Base-by-base conservation (phyloP, 306 rosid species). In the Casuarina cunninghamiana region DNA sequence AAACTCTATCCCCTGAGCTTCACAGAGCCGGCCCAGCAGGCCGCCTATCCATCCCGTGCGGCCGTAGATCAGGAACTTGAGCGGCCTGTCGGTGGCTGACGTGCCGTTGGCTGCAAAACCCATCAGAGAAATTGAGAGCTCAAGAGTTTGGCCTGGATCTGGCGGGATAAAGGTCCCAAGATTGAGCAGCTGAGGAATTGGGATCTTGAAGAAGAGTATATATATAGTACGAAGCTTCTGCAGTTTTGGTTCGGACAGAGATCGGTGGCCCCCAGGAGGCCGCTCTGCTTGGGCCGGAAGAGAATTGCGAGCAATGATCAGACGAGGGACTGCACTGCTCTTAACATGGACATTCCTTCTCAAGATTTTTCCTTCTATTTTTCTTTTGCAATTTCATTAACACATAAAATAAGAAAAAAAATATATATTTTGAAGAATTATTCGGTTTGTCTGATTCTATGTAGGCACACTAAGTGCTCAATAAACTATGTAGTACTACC, bases 41-140 rank as follows among this genome's bases (percentile, higher is more conserved):
- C 98, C 97, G 17, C 98, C 98, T 53, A 93, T 93, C 98, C 98
- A 93, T 55, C 98, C 98, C 65, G 95, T 89, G 19, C 86, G 86
- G 35, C 98, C 97, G 78, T 88, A 93, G 85, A 93, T 93, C 88
- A 93, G 73, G 82, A 91, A 93, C 78, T 91, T 93, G 70, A 84
- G 66, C 1, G 77, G 82, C 65, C 72, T 82, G 7, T 79, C 86
- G 1, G 70, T 21, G 9, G 74, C 81, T 0, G 84, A 67, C 19
- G 80, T 71, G 39, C 89, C 89, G 74, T 89, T 84, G 42, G 89
- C 88, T 19, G 88, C 87, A 46, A 86, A 83, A 73, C 97, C 98
- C 98, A 91, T 91, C 26, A 8, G n/a, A 39, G 41, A 65, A 48
- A 45, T 55, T 41, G 67, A 4, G 78, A 37, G 45, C 2, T 58